Base-by-base conservation (phyloP, 495 filamentous ascomycete genomes). In the Trichoderma reesei region DNA sequence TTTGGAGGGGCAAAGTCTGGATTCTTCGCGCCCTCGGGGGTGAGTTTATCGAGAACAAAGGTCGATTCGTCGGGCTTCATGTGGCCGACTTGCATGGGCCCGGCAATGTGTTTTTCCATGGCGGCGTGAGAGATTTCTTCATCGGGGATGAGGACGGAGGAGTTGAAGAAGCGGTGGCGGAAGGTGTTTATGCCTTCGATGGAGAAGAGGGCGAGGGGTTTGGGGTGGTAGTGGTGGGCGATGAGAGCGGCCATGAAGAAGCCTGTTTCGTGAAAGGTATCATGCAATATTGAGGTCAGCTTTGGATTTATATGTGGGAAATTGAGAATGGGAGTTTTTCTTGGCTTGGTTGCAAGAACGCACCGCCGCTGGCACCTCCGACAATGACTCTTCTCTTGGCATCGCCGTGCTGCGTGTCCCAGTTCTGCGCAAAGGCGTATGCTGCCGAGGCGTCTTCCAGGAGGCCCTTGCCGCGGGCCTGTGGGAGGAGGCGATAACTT, bases 141-240 rank as follows among this genome's bases (percentile, higher is more conserved):
- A 1, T 64, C 64, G 0, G 65, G 36, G 41, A 68, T 60, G 4
- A 66, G 66, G 3, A 36, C 26, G 9, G 68, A 71, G 0, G 66
- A 68, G 51, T 68, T 68, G 64, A 70, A 70, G 62, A 71, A 71
- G 11, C 16, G 34, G 41, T 71, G 70, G 26, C 60, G 63, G 60
- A 70, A 70, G 4, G 66, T 70, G 11, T 67, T 66, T 61, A 71
- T 71, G 33, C 68, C 70, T 11, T 66, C 65, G 65, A 70, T 71
- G 44, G 70, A 69, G 36, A 71, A 62, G 39, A 71, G 60, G 14
- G 70, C 68, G 1, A 67, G 2, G 5, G 70, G 68, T 5, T 65
- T 63, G 8, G 62, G 65, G 11, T 64, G 26, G 26, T 65, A 62
- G 56, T 71, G 66, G 39, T 69, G 64, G 5, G 66, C 68, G 34